Evolutionary conservation across 106 monocot species (phyloP).

Genomic region (Ottelia alismoides): DNA sequence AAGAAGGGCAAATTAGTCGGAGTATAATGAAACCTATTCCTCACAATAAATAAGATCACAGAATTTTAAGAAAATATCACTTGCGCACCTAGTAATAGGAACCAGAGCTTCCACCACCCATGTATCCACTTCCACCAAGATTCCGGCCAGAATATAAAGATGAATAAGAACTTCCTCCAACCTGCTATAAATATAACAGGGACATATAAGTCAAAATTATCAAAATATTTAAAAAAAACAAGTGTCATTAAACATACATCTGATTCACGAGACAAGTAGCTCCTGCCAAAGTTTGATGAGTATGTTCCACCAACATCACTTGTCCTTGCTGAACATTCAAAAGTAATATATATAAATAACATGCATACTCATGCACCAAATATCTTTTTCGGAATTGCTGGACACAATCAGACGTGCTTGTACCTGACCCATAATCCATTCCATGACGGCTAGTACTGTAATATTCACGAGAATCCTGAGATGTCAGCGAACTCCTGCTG

Average conservation of each 20-base stretch:
- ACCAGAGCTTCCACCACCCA: constrained; percentile 38
- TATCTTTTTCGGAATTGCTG: background rate
- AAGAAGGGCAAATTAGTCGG: background rate
- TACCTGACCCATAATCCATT: constrained; percentile 27
- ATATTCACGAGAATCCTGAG: constrained; percentile 32
- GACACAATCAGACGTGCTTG: too few species aligned
- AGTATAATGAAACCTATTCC: background rate
- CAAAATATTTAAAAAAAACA: background rate
- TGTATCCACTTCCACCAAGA: constrained; percentile 40
- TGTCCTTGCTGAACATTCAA: constrained; percentile 41
- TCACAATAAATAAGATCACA: background rate
- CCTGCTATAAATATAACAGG: constrained; percentile 23
- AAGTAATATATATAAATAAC: background rate
- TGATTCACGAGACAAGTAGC: constrained; percentile 51
- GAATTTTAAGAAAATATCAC: background rate
- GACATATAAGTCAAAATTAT: background rate
- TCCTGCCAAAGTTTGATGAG: constrained; percentile 33
- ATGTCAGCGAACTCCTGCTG: constrained; percentile 34
- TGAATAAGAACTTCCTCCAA: constrained; percentile 56
- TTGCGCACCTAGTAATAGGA: constrained; percentile 76
- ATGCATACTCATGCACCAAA: background rate
- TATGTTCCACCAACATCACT: constrained; percentile 61
- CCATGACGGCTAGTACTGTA: constrained; percentile 57
- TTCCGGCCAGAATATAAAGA: constrained; percentile 57
- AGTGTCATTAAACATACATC: constrained; percentile 33